Evolutionary conservation across 257 asterid species (phyloP).

Genomic region (Cruciata laevipes): DNA sequence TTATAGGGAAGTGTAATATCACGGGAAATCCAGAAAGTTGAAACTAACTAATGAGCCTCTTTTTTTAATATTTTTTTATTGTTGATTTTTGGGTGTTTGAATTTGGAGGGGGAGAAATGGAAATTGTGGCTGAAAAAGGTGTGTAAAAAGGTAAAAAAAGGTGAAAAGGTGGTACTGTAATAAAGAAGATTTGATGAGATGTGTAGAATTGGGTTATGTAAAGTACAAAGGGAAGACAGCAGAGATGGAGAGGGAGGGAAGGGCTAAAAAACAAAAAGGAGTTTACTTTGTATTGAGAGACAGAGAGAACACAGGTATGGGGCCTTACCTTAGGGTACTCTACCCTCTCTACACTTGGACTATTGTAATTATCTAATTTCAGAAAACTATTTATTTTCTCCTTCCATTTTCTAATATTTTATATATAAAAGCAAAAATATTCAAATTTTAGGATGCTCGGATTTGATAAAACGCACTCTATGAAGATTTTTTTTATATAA

Average conservation of each 20-base stretch:
- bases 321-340: conserved; percentile 10
- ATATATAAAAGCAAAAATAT: background rate
- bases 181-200: background rate
- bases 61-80: background rate
- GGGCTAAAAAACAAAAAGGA: conserved; percentile 24
- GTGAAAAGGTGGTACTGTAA: background rate
- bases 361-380: background rate
- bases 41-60: background rate
- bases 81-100: background rate
- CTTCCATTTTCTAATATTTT: background rate
- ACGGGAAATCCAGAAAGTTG: background rate
- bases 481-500: too few species aligned
- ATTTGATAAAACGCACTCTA: too few species aligned
- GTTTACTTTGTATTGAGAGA: conserved; percentile 18
- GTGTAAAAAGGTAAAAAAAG: background rate
- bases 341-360: conserved; percentile 17
- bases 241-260: background rate
- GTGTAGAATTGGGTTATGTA: background rate
- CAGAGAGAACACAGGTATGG: conserved; percentile 10
- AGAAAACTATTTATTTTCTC: background rate
- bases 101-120: background rate
- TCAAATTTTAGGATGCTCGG: too few species aligned
- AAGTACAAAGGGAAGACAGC: conserved; percentile 12
- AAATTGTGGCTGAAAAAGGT: background rate
- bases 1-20: conserved; percentile 8